Conservation (phyloP, 179 eudicot genomes). For the Pouteria campechiana region DNA sequence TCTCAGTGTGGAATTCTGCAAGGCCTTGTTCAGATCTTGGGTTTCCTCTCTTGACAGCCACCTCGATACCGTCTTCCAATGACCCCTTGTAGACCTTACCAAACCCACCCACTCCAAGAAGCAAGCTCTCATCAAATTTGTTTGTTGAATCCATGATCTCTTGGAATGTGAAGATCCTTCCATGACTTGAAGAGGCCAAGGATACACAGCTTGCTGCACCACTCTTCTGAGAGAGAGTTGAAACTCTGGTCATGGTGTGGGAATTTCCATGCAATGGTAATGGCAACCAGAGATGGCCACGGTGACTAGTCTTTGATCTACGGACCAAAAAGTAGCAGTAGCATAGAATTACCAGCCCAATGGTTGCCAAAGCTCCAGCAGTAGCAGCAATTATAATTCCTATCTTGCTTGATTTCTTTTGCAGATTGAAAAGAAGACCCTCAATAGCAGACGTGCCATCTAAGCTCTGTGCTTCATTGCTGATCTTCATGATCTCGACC, state of each 20-base stretch:
- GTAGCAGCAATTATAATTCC: conserved; percentile 28
- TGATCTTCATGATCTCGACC: conserved; percentile 63
- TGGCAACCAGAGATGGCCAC: conserved; percentile 58
- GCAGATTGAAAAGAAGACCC: conserved; percentile 29
- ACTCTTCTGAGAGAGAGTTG: conserved; percentile 58
- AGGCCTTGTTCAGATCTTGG: conserved; percentile 89
- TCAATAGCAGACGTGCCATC: conserved; percentile 50
- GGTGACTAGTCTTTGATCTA: conserved; percentile 30
- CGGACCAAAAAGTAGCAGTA: conserved; percentile 36
- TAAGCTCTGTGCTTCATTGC: conserved; percentile 59
- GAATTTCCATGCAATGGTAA: conserved; percentile 66
- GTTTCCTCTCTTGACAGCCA: conserved; percentile 88
- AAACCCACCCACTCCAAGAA: conserved; percentile 88
- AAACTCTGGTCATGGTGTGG: conserved; percentile 48
- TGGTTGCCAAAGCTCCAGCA: conserved; percentile 29
- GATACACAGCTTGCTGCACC: conserved; percentile 77
- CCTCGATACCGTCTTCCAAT: conserved; percentile 62
- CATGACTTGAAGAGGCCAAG: conserved; percentile 52
- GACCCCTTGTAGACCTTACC: conserved; percentile 89
- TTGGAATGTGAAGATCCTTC: conserved; percentile 68
- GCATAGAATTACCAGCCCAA: conserved; percentile 27
- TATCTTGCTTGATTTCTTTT: conserved; percentile 13
- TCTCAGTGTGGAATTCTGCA: conserved; percentile 81
- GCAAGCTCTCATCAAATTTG: conserved; percentile 67
- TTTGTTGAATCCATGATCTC: conserved; percentile 82